Evolutionary conservation across 169 alveolate species (phyloP).

Genomic region (Cytauxzoon felis): DNA sequence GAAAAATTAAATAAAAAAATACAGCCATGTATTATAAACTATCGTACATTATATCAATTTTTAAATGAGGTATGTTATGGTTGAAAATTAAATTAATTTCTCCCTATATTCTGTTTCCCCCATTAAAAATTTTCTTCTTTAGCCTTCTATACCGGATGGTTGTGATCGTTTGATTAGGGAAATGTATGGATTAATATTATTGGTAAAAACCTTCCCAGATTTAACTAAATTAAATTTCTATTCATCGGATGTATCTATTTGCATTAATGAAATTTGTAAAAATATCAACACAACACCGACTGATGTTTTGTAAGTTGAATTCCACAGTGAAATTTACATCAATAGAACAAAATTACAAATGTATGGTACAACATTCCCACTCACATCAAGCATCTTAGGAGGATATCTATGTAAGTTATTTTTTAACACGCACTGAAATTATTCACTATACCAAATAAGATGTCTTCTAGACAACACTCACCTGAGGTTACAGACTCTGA

Average conservation of each 20-base stretch:
- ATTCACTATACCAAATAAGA: too few relatives aligned
- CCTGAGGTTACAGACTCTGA: too few relatives aligned
- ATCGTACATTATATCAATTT: slow-evolving; percentile 57
- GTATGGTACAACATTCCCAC: slow-evolving; percentile 23
- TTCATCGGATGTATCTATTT: too few relatives aligned
- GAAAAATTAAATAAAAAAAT: slow-evolving; percentile 21
- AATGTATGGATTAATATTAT: slow-evolving; percentile 16
- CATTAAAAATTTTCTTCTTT: slow-evolving; percentile 26
- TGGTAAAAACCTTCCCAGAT: slow-evolving; percentile 11
- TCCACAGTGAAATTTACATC: not conserved
- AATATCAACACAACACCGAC: not conserved
- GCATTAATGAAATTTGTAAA: slow-evolving; percentile 12
- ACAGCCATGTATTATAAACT: slow-evolving; percentile 38
- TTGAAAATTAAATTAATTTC: too few relatives aligned
- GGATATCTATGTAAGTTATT: slow-evolving; percentile 61
- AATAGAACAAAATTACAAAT: slow-evolving; percentile 11
- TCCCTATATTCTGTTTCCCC: too few relatives aligned
- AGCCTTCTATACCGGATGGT: slow-evolving; percentile 51
- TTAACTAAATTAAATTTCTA: too few relatives aligned
- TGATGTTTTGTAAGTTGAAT: not conserved
- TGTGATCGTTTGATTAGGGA: slow-evolving; percentile 37
- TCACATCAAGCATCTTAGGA: slow-evolving; percentile 64
- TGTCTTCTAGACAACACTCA: too few relatives aligned
- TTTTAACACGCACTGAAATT: too few relatives aligned
- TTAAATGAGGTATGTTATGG: slow-evolving; percentile 57